Percentiles rank a stretch among this genome's conserved stretches.
Evolutionary conservation across 352 stramenopile genomes (phyloP).

Genomic region (Globisporangium nodosum): DNA sequence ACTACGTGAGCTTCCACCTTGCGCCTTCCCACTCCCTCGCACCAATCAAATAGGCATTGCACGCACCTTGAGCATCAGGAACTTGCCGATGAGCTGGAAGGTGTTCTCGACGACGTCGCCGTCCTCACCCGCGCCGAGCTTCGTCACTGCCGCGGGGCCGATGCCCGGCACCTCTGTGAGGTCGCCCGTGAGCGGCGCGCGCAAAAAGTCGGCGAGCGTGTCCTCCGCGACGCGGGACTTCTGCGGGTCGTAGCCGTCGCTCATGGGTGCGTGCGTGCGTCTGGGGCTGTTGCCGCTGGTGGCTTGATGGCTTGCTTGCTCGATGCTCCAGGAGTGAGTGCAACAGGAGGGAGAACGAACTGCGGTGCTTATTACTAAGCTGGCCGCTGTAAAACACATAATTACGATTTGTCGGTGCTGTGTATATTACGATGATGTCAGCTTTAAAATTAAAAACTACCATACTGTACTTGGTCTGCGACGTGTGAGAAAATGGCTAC

Average conservation of each 20-base stretch:
- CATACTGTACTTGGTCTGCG: too few species aligned
- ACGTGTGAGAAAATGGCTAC: too few species aligned
- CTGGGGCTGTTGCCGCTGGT: constrained; percentile 1
- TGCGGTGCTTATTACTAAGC: too few species aligned
- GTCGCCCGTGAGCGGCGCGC: constrained; percentile 88
- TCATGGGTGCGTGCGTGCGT: constrained; percentile 26
- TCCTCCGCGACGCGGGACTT: constrained; percentile 90
- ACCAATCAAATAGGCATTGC: not conserved
- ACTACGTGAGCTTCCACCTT: too few species aligned
- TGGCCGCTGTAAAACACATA: too few species aligned
- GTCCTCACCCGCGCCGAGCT: constrained; percentile 78
- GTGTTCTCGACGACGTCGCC: constrained; percentile 93
- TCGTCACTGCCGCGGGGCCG: constrained; percentile 85
- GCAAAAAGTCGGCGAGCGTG: constrained; percentile 91
- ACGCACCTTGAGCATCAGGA: constrained; percentile 79
- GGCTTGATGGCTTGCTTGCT: not conserved
- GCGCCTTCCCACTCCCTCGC: too few species aligned
- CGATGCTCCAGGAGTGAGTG: too few species aligned
- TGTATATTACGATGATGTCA: too few species aligned
- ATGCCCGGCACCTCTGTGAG: constrained; percentile 94
- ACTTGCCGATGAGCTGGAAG: constrained; percentile 97
- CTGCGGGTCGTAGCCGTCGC: constrained; percentile 89
- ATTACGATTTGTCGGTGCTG: too few species aligned
- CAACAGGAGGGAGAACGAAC: too few species aligned
- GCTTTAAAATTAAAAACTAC: too few species aligned